Evolutionary conservation across 164 flowering plant species (phyloP).

Genomic region (Kalanchoe fedtschenkoi): DNA sequence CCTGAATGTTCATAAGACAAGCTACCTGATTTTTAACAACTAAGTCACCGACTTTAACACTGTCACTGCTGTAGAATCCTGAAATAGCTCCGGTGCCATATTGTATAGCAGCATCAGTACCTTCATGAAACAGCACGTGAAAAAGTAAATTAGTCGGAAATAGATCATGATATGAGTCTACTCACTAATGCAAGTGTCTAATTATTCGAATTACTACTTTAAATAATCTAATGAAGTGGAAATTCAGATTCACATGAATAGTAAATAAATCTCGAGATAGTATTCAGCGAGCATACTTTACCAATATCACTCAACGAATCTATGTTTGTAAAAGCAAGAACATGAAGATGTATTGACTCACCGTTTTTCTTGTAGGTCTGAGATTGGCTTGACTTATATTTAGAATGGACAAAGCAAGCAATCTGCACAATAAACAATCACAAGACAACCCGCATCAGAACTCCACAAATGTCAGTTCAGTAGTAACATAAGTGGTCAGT

Average conservation of each 20-base stretch:
- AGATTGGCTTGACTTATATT: constrained; percentile 29
- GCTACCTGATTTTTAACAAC: constrained; percentile 30
- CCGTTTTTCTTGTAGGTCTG: constrained; percentile 30
- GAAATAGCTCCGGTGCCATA: constrained; percentile 37
- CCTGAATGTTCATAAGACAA: neutral
- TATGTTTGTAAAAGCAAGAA: neutral
- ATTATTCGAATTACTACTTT: neutral
- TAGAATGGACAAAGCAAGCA: constrained; percentile 33
- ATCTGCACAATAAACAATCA: constrained; percentile 13
- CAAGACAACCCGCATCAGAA: neutral
- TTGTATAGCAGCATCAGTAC: constrained; percentile 27
- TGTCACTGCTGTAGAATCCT: constrained; percentile 34
- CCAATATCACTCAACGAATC: neutral
- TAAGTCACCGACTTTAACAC: constrained; percentile 27
- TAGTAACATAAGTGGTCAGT: neutral
- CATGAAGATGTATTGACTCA: constrained; percentile 10
- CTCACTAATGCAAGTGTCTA: neutral
- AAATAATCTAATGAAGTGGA: neutral
- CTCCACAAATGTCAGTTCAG: neutral
- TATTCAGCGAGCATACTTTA: neutral
- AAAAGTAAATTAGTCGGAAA: neutral
- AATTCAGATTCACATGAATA: neutral
- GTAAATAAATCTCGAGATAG: neutral
- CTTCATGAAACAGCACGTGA: constrained; percentile 10
- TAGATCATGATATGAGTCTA: neutral